Conservation (phyloP, 495 filamentous ascomycete genomes). For the Evansstolkia leycettana region DNA sequence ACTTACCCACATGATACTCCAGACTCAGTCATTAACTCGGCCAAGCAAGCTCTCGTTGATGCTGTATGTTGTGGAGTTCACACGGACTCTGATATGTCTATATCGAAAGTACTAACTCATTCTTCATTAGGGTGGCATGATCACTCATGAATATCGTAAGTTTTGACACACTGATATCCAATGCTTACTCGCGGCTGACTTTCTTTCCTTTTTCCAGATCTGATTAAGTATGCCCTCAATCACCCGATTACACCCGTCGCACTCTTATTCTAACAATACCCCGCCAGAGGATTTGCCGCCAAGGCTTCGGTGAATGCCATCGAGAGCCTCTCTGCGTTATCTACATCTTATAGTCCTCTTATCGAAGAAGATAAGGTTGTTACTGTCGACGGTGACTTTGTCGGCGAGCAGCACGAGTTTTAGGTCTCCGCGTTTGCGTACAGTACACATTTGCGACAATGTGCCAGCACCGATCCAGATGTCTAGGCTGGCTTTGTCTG, state of each 20-base stretch:
- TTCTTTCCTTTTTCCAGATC: constrained; percentile 19
- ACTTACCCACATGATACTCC: constrained; percentile 66
- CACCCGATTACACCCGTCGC: neutral
- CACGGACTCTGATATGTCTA: constrained; percentile 4
- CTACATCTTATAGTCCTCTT: constrained; percentile 47
- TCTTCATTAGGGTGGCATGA: constrained; percentile 15
- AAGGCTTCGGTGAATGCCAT: constrained; percentile 57
- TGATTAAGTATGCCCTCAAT: constrained; percentile 33
- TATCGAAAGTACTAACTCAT: constrained; percentile 1
- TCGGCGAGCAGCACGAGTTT: too few relatives aligned
- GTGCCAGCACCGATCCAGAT: too few relatives aligned
- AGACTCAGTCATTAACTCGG: constrained; percentile 50
- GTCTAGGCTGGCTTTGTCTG: too few relatives aligned
- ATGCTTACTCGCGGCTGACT: constrained; percentile 3
- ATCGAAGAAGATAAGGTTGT: constrained; percentile 72
- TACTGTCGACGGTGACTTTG: constrained; percentile 19
- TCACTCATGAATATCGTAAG: constrained; percentile 45
- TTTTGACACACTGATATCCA: constrained; percentile 4
- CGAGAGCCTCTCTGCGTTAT: constrained; percentile 53
- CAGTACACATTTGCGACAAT: too few relatives aligned
- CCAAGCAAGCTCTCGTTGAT: constrained; percentile 55
- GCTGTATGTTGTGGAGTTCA: constrained; percentile 39
- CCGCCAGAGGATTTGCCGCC: constrained; percentile 60
- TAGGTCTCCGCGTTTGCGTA: too few relatives aligned
- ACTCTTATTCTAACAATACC: constrained; percentile 8